These are phyloP conservation scores for Tarenaya hassleriana DNA, from an alignment of 345 rosid species.

Conservation along the genomic window DNA sequence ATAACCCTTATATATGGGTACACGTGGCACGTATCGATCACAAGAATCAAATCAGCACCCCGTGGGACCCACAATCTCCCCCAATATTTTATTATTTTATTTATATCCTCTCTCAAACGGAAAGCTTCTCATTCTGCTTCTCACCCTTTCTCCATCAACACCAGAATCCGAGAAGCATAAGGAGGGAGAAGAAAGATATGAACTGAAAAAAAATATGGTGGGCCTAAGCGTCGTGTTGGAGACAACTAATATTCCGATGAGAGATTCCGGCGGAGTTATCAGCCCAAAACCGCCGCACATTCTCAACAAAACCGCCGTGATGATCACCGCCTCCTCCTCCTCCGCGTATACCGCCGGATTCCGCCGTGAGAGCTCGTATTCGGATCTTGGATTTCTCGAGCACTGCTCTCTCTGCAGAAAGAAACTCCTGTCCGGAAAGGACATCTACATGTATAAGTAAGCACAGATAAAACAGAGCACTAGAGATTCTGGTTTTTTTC, in stretches of 20 bases:
- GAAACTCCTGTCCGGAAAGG: slow-evolving; percentile 59
- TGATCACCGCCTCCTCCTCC: slow-evolving; percentile 5
- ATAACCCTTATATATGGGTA: too few species aligned
- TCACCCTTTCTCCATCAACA: slow-evolving; percentile 10
- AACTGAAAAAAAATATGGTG: slow-evolving; percentile 48
- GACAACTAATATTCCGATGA: slow-evolving; percentile 24
- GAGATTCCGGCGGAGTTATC: slow-evolving; percentile 12
- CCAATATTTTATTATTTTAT: too few species aligned
- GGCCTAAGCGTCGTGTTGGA: slow-evolving; percentile 79
- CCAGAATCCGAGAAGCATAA: slow-evolving; percentile 6
- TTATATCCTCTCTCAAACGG: too few species aligned
- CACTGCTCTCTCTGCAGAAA: slow-evolving; percentile 65
- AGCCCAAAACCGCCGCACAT: slow-evolving; percentile 45
- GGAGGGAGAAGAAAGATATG: slow-evolving; percentile 6
- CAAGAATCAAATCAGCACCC: too few species aligned
- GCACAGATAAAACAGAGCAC: not conserved
- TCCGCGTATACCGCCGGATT: not conserved
- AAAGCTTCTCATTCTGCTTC: slow-evolving; percentile 7
- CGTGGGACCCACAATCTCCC: too few species aligned
- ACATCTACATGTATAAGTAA: slow-evolving; percentile 98
- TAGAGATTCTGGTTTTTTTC: not conserved
- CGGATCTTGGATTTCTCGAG: slow-evolving; percentile 44
- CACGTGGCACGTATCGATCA: too few species aligned
- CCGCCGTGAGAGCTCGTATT: slow-evolving; percentile 11
- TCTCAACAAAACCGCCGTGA: slow-evolving; percentile 44